These are phyloP conservation scores for Polychaeton citri DNA, from an alignment of 2,329 filamentous ascomycete species.

Conservation along the genomic window DNA sequence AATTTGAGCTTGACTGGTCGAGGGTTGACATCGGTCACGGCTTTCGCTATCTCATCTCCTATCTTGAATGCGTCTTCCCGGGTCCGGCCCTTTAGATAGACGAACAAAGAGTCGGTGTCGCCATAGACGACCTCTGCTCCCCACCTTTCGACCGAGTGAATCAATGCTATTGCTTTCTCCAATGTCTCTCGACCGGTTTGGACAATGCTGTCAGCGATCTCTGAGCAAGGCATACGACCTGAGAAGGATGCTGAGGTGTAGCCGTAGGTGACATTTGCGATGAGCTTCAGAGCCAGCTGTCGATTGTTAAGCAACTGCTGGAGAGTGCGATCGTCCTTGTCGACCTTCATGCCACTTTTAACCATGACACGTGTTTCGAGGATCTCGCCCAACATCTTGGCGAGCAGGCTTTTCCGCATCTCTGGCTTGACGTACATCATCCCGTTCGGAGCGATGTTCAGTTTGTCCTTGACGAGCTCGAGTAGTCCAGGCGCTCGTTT, in stretches of 20 bases:
- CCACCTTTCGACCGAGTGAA: constrained; percentile 80
- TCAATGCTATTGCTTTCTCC: constrained; percentile 82
- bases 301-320: constrained; percentile 86
- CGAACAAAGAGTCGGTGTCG: constrained; percentile 90
- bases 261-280: constrained; percentile 98
- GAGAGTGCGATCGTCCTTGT: constrained; percentile 74
- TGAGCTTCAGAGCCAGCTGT: constrained; percentile 84
- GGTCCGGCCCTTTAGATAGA: constrained; percentile 77
- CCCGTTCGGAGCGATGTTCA: constrained; percentile 90
- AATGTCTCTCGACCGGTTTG: constrained; percentile 91
- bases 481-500: constrained; percentile 61
- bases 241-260: constrained; percentile 97
- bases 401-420: constrained; percentile 78
- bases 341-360: constrained; percentile 88
- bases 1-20: constrained; percentile 92
- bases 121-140: constrained; percentile 95
- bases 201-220: constrained; percentile 96
- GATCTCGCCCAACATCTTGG: constrained; percentile 94
- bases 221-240: constrained; percentile 91
- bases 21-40: constrained; percentile 80
- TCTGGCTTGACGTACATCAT: constrained; percentile 86
- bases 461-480: constrained; percentile 64
- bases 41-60: constrained; percentile 79
- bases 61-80: constrained; percentile 82
- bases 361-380: constrained; percentile 96